Conservation (phyloP, 192 early-diverging fungal genomes). For the Backusella macrospora region DNA sequence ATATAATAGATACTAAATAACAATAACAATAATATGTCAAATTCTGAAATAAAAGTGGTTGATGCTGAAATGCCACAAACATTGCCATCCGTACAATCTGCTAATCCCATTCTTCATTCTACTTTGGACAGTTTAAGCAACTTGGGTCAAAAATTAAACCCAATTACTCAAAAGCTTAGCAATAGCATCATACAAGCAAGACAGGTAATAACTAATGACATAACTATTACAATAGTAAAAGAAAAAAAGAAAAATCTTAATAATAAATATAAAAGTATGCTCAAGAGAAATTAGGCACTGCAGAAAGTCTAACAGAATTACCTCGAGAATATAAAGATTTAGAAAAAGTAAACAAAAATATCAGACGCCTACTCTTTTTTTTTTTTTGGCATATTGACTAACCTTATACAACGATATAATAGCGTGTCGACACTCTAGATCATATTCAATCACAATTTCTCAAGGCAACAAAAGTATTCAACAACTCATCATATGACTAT, state of each 20-base stretch:
- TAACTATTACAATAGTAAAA: not conserved
- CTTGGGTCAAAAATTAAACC: not conserved
- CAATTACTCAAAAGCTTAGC: conserved; percentile 3
- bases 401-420: not conserved
- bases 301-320: not conserved
- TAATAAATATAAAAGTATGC: not conserved
- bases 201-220: not conserved
- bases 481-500: conserved; percentile 7
- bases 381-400: too few species aligned
- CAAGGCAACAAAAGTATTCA: conserved; percentile 7
- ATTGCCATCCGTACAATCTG: not conserved
- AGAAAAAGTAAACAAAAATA: not conserved
- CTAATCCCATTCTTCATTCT: conserved; percentile 5
- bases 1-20: not conserved
- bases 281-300: not conserved
- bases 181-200: not conserved
- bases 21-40: not conserved
- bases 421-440: not conserved
- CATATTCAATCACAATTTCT: conserved; percentile 2
- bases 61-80: conserved; percentile 4
- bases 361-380: not conserved
- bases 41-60: not conserved
- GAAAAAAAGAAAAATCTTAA: not conserved
- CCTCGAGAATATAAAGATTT: conserved; percentile 1
- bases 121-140: not conserved